These are phyloP conservation scores for Aspergillus felis DNA, from an alignment of 2,329 filamentous ascomycete genomes.

Conservation along the genomic window DNA sequence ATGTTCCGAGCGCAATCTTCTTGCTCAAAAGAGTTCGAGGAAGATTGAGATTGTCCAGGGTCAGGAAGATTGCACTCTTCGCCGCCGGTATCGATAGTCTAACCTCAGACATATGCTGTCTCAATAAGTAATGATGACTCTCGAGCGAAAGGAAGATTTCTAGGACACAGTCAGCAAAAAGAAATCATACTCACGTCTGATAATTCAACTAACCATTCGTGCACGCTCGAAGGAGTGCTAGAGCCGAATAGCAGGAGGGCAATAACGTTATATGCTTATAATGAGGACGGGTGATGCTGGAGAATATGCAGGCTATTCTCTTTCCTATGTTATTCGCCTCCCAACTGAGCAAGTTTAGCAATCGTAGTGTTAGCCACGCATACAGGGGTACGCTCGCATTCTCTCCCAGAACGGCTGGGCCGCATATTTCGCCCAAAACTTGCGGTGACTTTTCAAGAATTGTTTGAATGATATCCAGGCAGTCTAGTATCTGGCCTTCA, in stretches of 20 bases:
- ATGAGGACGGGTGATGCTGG: constrained; percentile 29
- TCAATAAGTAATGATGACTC: constrained; percentile 15
- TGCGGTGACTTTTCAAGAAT: constrained; percentile 70
- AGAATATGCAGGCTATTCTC: constrained; percentile 34
- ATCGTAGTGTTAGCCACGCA: constrained; percentile 51
- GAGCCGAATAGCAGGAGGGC: constrained; percentile 25
- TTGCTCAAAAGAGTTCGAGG: constrained; percentile 25
- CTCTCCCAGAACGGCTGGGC: constrained; percentile 54
- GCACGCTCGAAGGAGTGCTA: constrained; percentile 32
- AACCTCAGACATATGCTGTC: constrained; percentile 2
- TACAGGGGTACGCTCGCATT: constrained; percentile 48
- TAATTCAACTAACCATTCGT: constrained; percentile 33
- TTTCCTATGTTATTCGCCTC: constrained; percentile 40
- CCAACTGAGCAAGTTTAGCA: constrained; percentile 47
- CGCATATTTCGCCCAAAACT: constrained; percentile 62
- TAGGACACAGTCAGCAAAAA: constrained; percentile 25
- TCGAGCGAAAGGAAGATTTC: constrained; percentile 46
- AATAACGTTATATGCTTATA: constrained; percentile 30
- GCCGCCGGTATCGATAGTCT: constrained; percentile 24
- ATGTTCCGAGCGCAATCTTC: constrained; percentile 23
- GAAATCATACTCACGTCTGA: neutral
- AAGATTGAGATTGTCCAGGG: constrained; percentile 30
- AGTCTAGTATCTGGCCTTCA: constrained; percentile 52
- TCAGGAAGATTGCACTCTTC: constrained; percentile 23
- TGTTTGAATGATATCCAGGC: constrained; percentile 71